These are phyloP conservation scores for Diaporthe longicolla DNA, from an alignment of 2,329 filamentous ascomycete genomes.

Conservation along the genomic window DNA sequence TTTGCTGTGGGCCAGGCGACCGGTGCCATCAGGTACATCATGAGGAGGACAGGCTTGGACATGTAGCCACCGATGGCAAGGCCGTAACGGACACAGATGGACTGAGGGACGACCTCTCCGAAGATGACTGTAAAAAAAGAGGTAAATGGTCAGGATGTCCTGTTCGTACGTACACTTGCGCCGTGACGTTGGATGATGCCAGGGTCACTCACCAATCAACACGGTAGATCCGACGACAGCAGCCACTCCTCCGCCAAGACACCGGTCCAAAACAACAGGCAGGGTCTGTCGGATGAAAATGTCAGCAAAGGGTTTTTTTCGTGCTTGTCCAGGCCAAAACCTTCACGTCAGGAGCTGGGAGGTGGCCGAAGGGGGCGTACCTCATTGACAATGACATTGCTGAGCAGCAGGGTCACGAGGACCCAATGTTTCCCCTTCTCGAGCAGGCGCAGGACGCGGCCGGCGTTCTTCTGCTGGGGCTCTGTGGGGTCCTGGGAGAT, in stretches of 20 bases:
- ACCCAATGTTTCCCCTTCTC: slow-evolving; percentile 98
- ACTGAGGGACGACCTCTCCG: slow-evolving; percentile 95
- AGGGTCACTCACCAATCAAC: slow-evolving; percentile 80
- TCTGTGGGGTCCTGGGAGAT: slow-evolving; percentile 88
- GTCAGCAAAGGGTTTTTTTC: neutral
- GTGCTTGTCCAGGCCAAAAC: neutral
- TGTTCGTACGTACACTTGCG: neutral
- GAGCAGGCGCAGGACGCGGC: slow-evolving; percentile 83
- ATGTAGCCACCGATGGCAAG: slow-evolving; percentile 95
- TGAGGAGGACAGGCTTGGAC: slow-evolving; percentile 84
- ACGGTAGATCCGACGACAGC: slow-evolving; percentile 94
- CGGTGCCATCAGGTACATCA: slow-evolving; percentile 94
- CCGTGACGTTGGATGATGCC: neutral
- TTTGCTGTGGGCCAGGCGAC: slow-evolving; percentile 96
- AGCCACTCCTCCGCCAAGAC: slow-evolving; percentile 93
- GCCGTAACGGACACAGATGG: slow-evolving; percentile 95
- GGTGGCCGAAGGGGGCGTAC: neutral
- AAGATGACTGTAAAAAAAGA: slow-evolving; percentile 81
- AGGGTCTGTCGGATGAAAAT: slow-evolving; percentile 66
- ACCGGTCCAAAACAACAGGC: slow-evolving; percentile 94
- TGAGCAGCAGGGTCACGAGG: slow-evolving; percentile 90
- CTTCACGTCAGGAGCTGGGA: neutral
- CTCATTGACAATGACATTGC: slow-evolving; percentile 98
- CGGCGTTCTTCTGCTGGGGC: slow-evolving; percentile 88
- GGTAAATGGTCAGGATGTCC: slow-evolving; percentile 36